Percentiles rank a stretch among this genome's conserved stretches.
These are phyloP conservation scores for Candida endomychidarum DNA, from an alignment of 805 yeast genomes.

Conservation along the genomic window DNA sequence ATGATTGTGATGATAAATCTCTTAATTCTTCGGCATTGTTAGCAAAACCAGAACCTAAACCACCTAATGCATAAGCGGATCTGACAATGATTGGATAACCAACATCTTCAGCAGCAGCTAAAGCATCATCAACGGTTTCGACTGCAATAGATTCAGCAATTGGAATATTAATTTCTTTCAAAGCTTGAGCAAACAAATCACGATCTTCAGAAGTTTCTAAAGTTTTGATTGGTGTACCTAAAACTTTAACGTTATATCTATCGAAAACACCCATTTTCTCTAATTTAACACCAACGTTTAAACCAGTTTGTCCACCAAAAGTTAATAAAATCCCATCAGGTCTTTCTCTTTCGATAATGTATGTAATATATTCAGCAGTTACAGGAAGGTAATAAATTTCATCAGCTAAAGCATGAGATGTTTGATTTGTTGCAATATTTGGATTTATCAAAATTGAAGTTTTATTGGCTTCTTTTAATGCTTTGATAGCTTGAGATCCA, in stretches of 20 bases:
- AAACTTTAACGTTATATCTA: constrained; percentile 84
- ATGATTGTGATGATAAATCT: constrained; percentile 85
- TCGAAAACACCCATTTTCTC: constrained; percentile 95
- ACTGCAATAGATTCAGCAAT: constrained; percentile 95
- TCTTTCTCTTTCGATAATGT: constrained; percentile 89
- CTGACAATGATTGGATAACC: constrained; percentile 96
- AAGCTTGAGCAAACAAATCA: constrained; percentile 90
- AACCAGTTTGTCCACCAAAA: constrained; percentile 98
- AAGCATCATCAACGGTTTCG: constrained; percentile 73
- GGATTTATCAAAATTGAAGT: constrained; percentile 90
- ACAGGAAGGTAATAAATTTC: constrained; percentile 98
- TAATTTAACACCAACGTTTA: constrained; percentile 91
- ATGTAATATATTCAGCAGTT: constrained; percentile 92
- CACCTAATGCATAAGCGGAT: constrained; percentile 97
- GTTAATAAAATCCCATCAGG: constrained; percentile 98
- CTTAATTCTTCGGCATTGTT: constrained; percentile 80
- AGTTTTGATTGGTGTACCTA: constrained; percentile 96
- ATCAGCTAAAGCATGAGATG: constrained; percentile 96
- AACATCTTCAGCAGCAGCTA: constrained; percentile 78
- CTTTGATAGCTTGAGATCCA: constrained; percentile 98
- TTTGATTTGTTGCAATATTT: constrained; percentile 97
- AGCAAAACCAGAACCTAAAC: constrained; percentile 97
- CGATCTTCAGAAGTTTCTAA: constrained; percentile 97
- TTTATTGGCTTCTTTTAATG: constrained; percentile 92
- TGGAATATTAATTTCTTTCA: constrained; percentile 94